phyloP scores from a whole-genome alignment of 2,329 filamentous ascomycete genomes.

The Diaporthe caulivora region DNA sequence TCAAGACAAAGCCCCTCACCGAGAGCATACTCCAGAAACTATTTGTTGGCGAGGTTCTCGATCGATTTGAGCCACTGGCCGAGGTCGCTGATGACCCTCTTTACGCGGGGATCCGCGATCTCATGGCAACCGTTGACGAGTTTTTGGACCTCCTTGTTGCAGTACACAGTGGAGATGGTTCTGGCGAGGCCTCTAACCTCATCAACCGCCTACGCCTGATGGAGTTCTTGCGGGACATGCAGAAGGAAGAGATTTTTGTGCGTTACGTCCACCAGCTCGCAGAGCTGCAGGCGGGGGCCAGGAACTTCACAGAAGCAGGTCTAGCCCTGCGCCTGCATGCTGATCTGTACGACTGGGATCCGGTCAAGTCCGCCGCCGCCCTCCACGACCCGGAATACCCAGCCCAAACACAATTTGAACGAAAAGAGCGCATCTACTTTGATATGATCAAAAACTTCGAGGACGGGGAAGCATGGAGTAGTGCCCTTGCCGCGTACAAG shows the following conservation, averaged over 20 bases:
- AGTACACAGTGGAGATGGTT: constrained; percentile 82
- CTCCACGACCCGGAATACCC: constrained; percentile 83
- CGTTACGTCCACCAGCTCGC: constrained; percentile 95
- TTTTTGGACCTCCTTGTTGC: constrained; percentile 91
- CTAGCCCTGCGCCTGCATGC: constrained; percentile 91
- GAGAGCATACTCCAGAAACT: constrained; percentile 93
- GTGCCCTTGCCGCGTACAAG: constrained; percentile 87
- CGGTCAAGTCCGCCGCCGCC: constrained; percentile 73
- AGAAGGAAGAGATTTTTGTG: constrained; percentile 96
- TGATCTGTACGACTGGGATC: constrained; percentile 93
- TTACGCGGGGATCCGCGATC: constrained; percentile 79
- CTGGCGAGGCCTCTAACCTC: constrained; percentile 82
- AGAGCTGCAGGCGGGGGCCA: constrained; percentile 77
- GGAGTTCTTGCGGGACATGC: constrained; percentile 97
- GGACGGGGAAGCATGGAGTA: constrained; percentile 93
- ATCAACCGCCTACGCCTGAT: constrained; percentile 92
- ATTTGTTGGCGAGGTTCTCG: constrained; percentile 87
- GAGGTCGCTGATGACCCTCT: constrained; percentile 78
- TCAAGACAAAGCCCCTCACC: constrained; percentile 88
- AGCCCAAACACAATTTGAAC: constrained; percentile 87
- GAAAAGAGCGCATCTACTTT: constrained; percentile 93
- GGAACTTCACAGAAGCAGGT: constrained; percentile 89
- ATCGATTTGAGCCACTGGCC: constrained; percentile 80
- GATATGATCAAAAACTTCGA: constrained; percentile 96
- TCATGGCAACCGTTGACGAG: constrained; percentile 89